Percentiles rank a stretch among this genome's conserved stretches.
These are phyloP conservation scores for Alisma plantagoaquatica DNA, from an alignment of 106 monocot genomes.

Conservation along the genomic window DNA sequence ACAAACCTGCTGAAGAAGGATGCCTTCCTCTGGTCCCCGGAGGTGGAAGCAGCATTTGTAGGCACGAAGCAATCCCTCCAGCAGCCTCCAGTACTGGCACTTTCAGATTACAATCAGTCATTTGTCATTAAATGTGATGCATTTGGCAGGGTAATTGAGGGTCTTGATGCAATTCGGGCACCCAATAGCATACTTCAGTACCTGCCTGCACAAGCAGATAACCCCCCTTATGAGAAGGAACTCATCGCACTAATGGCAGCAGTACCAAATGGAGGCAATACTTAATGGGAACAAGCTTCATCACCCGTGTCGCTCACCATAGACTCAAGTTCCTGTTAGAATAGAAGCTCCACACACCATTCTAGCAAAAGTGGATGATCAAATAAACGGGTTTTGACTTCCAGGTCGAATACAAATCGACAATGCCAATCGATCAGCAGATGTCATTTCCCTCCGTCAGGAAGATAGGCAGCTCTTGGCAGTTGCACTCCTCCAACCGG, in stretches of 20 bases:
- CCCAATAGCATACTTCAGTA: constrained; percentile 3
- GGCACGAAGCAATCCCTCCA: neutral
- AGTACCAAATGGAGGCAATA: constrained; percentile 1
- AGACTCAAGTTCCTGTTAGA: constrained; percentile 7
- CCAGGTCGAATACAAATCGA: neutral
- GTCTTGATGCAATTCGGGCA: neutral
- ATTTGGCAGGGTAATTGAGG: neutral
- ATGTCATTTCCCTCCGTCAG: neutral
- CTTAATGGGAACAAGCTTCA: neutral
- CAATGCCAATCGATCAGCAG: neutral
- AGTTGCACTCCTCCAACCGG: neutral
- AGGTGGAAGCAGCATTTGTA: neutral
- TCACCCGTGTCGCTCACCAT: neutral
- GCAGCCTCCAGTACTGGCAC: neutral
- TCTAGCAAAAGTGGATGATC: neutral
- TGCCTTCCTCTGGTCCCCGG: constrained; percentile 1
- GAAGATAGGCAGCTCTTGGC: neutral
- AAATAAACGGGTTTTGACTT: neutral
- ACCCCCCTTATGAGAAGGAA: neutral
- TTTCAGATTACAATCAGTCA: neutral
- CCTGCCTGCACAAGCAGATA: neutral
- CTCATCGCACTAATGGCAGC: neutral
- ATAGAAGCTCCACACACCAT: neutral
- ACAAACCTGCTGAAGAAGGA: neutral
- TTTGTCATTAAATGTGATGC: no score